Base-by-base conservation (phyloP, 2,329 filamentous ascomycete genomes). In the Aotearoamyces nothofagi region DNA sequence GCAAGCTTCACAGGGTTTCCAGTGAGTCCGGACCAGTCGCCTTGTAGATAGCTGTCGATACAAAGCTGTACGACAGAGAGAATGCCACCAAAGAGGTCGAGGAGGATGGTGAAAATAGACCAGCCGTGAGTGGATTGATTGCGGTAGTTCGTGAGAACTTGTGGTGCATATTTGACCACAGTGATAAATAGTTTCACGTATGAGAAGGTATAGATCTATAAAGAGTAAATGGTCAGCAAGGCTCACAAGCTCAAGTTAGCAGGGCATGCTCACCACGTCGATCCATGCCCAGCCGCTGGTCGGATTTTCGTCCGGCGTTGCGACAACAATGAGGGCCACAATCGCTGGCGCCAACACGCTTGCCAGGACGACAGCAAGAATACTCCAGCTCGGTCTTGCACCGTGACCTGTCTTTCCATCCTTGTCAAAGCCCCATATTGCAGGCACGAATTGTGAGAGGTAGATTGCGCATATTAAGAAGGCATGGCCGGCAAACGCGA, bases 1-100 rank as follows among this genome's bases (percentile, higher is more conserved):
- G 75, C 72, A 33, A 96, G 72, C 57, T 96, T 98, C 42, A 90
- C 77, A 1, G 84, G 82, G 51, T 96, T 96, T 1, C 86, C 87
- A 0, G 77, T 84, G 33, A 96, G 63, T 13, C 87, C 90, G 26
- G 76, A 79, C 86, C 87, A 94, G 56, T 93, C 83, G 31, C 66
- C 66, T 51, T 90, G 75, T 20, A 92, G 56, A 33, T 77, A 82
- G 34, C 82, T 84, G 56, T 96, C 90, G 36, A 96, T 74, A 13
- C 76, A 57, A 37, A 92, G 66, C 54, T 98, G 90, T 3, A 68
- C 56, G 29, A 94, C 64, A 34, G 82, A 92, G 27, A 96, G 58
- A 11, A 90, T 48, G 19, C 87, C 84, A 20, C 90, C 90, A 1
- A 63, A 58, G 34, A 93, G 66, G 49, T 96, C 90, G 7, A 94